These are phyloP conservation scores for Fusarium mangiferae DNA, from an alignment of 2,329 filamentous ascomycete genomes.

Conservation along the genomic window DNA sequence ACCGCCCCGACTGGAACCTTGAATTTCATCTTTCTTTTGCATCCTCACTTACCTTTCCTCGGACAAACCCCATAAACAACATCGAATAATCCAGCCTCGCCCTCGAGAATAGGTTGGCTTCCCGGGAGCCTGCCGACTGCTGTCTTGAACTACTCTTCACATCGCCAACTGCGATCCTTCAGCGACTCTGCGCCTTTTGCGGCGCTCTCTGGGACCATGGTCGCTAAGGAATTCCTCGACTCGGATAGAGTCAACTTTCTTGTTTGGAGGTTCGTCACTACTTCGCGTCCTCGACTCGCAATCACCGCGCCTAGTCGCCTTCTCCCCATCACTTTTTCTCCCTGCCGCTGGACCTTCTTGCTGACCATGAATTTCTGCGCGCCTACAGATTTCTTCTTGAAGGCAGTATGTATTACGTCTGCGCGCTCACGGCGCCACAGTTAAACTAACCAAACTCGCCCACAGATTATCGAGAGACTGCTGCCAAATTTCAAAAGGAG, in stretches of 20 bases:
- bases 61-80: slow-evolving; percentile 29
- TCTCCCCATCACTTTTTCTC: slow-evolving; percentile 14
- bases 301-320: slow-evolving; percentile 13
- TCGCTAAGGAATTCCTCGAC: slow-evolving; percentile 69
- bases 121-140: slow-evolving; percentile 26
- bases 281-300: slow-evolving; percentile 41
- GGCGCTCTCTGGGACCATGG: slow-evolving; percentile 56
- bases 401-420: slow-evolving; percentile 64
- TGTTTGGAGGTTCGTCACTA: slow-evolving; percentile 72
- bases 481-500: slow-evolving; percentile 74
- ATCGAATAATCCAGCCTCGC: slow-evolving; percentile 23
- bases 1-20: slow-evolving; percentile 44
- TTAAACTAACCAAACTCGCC: slow-evolving; percentile 41
- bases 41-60: slow-evolving; percentile 48
- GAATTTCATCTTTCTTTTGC: slow-evolving; percentile 50
- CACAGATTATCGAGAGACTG: slow-evolving; percentile 74
- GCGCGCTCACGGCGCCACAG: slow-evolving; percentile 28
- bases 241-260: slow-evolving; percentile 76
- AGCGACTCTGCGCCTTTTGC: slow-evolving; percentile 48
- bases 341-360: slow-evolving; percentile 18
- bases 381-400: slow-evolving; percentile 66
- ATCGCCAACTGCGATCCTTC: slow-evolving; percentile 30
- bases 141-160: slow-evolving; percentile 16
- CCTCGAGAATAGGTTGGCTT: slow-evolving; percentile 31
- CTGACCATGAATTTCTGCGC: slow-evolving; percentile 36